Percentiles rank a stretch among this genome's conserved stretches.
These are phyloP conservation scores for Mortierella sp. DNA, from an alignment of 371 early-diverging fungal species.

Conservation along the genomic window DNA sequence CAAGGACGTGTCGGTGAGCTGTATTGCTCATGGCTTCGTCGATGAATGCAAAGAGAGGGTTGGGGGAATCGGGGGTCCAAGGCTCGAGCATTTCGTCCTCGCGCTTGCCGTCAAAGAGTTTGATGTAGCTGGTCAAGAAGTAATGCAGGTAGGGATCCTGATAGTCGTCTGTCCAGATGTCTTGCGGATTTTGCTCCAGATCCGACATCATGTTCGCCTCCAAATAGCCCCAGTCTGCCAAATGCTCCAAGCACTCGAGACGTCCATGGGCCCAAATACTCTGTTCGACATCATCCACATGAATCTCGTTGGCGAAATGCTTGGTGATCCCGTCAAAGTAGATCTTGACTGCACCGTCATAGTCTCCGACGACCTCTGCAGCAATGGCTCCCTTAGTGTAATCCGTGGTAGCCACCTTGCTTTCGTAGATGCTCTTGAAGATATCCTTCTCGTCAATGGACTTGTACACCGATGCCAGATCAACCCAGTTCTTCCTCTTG, in stretches of 20 bases:
- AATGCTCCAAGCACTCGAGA: constrained; percentile 71
- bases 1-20: constrained; percentile 54
- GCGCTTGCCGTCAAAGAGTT: constrained; percentile 60
- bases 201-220: constrained; percentile 60
- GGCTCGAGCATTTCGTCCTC: constrained; percentile 58
- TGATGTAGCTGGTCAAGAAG: constrained; percentile 69
- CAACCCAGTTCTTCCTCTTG: constrained; percentile 63
- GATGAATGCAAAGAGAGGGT: constrained; percentile 68
- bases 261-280: constrained; percentile 69
- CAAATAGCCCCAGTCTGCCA: constrained; percentile 76
- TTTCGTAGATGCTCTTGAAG: constrained; percentile 70
- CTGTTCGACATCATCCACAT: constrained; percentile 60
- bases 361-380: constrained; percentile 72
- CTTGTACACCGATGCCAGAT: constrained; percentile 73
- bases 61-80: constrained; percentile 65
- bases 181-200: constrained; percentile 58
- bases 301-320: constrained; percentile 49
- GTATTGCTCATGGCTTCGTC: constrained; percentile 61
- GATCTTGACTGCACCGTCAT: constrained; percentile 64
- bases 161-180: constrained; percentile 67
- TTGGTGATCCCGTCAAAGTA: constrained; percentile 62
- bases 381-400: constrained; percentile 68
- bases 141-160: constrained; percentile 66
- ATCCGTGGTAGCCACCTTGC: constrained; percentile 62
- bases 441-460: constrained; percentile 73